Percentiles rank a stretch among this genome's conserved stretches.
These are phyloP conservation scores for Heliamphora pulchella DNA, from an alignment of 179 eudicot genomes.

Conservation along the genomic window DNA sequence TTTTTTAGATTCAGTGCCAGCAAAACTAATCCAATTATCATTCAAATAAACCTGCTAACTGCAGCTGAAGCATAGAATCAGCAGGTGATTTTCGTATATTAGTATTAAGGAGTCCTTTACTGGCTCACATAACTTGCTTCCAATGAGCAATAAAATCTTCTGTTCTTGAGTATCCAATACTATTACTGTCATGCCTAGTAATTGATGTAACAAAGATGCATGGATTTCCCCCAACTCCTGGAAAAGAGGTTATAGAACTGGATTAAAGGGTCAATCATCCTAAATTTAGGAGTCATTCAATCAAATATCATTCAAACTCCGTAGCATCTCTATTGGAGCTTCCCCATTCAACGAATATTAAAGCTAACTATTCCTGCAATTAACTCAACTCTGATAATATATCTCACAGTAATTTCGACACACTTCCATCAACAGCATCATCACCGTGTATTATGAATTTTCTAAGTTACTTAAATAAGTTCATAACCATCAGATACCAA, in stretches of 20 bases:
- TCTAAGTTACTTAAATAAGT: too few species aligned
- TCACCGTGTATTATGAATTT: too few species aligned
- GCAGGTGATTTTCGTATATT: neutral
- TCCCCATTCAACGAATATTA: too few species aligned
- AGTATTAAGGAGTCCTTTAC: neutral
- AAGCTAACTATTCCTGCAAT: too few species aligned
- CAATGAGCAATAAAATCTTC: neutral
- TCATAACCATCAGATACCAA: too few species aligned
- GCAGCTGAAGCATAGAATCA: neutral
- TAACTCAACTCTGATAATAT: too few species aligned
- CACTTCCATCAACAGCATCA: too few species aligned
- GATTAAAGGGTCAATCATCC: neutral
- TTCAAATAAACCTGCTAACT: neutral
- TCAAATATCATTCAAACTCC: too few species aligned
- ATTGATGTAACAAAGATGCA: neutral
- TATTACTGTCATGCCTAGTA: neutral
- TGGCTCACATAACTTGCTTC: neutral
- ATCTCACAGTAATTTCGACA: too few species aligned
- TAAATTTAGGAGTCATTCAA: too few species aligned
- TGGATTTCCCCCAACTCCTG: neutral
- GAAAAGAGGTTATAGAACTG: neutral
- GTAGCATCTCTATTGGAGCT: too few species aligned
- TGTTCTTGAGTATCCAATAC: neutral
- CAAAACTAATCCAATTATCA: neutral
- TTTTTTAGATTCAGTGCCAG: neutral